phyloP scores from a whole-genome alignment of 2,329 filamentous ascomycete genomes.

The Coleophoma cylindrospora region DNA sequence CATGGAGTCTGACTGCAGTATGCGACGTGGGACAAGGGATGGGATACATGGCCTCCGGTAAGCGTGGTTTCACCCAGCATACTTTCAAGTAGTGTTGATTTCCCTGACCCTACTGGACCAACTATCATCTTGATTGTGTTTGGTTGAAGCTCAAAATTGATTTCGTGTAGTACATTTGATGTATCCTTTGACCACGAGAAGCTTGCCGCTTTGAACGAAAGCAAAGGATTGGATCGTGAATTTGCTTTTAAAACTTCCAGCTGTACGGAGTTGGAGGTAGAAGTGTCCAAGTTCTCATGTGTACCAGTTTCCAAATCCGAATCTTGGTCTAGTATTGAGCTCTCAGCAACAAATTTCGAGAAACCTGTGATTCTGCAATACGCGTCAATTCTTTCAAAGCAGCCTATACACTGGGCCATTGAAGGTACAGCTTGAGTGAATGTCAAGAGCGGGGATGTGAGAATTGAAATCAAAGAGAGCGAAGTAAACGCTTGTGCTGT shows the following conservation, averaged over 20 bases:
- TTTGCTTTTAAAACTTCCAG: too few relatives aligned
- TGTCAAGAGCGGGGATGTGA: conserved; percentile 29
- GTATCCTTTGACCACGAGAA: neutral
- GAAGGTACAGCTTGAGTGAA: conserved; percentile 32
- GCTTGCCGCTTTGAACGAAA: neutral
- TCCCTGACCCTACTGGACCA: conserved; percentile 22
- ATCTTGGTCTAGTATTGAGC: neutral
- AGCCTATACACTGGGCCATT: conserved; percentile 29
- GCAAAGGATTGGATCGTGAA: neutral
- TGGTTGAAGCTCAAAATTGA: neutral
- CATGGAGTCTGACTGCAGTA: conserved; percentile 34
- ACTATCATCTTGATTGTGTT: conserved; percentile 8
- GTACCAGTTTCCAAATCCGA: neutral
- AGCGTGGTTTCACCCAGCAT: conserved; percentile 14
- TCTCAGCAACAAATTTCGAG: conserved; percentile 3
- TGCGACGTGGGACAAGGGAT: conserved; percentile 10
- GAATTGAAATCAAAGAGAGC: conserved; percentile 30
- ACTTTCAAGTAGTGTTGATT: conserved; percentile 15
- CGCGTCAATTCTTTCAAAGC: conserved; percentile 27
- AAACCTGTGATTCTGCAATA: conserved; percentile 7
- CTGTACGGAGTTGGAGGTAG: conserved; percentile 4
- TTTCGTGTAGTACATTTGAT: neutral
- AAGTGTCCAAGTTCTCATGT: neutral
- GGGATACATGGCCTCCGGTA: conserved; percentile 10
- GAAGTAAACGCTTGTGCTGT: conserved; percentile 29